A percentile compares a stretch with the other conserved stretches of the same genome.
Evolutionary conservation across 768 basidiomycete genomes (phyloP).

Genomic region (Mrakia blollopis): DNA sequence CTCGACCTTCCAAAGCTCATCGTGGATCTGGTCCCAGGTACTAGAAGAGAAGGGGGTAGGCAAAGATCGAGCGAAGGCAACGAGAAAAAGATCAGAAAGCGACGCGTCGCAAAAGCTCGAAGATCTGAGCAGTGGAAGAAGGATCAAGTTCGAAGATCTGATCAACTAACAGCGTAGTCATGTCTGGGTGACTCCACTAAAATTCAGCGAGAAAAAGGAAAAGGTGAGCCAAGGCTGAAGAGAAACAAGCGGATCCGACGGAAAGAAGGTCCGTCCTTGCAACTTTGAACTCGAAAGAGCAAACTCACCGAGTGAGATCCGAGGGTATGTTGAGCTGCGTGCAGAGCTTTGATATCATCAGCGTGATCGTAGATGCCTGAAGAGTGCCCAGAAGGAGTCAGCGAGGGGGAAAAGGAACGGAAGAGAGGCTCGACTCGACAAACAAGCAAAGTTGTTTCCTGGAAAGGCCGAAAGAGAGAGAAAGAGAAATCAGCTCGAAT

Average conservation of each 20-base stretch:
- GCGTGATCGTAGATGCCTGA: conserved; percentile 43
- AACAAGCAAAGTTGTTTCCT: neutral
- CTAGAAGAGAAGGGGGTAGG: conserved; percentile 31
- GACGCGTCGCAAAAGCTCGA: neutral
- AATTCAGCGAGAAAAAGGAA: no score
- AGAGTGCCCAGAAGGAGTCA: conserved; percentile 35
- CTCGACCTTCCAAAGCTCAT: conserved; percentile 41
- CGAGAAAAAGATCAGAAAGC: neutral
- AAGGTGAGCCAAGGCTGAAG: no score
- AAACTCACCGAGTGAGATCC: conserved; percentile 38
- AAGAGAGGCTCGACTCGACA: neutral
- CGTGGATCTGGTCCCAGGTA: neutral
- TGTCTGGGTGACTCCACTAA: neutral
- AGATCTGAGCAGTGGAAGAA: conserved; percentile 32
- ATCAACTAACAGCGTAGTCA: neutral
- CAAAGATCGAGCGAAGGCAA: conserved; percentile 37
- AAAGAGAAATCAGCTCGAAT: no score
- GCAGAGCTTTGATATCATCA: conserved; percentile 32
- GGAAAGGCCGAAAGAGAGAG: no score
- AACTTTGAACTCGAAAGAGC: neutral
- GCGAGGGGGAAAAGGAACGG: neutral
- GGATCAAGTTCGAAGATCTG: neutral
- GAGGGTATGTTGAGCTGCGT: conserved; percentile 38
- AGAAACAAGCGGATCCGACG: no score
- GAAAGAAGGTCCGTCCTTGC: no score